Evolutionary conservation across 139 green algal species (phyloP).

Genomic region (Micractinium sp.): DNA sequence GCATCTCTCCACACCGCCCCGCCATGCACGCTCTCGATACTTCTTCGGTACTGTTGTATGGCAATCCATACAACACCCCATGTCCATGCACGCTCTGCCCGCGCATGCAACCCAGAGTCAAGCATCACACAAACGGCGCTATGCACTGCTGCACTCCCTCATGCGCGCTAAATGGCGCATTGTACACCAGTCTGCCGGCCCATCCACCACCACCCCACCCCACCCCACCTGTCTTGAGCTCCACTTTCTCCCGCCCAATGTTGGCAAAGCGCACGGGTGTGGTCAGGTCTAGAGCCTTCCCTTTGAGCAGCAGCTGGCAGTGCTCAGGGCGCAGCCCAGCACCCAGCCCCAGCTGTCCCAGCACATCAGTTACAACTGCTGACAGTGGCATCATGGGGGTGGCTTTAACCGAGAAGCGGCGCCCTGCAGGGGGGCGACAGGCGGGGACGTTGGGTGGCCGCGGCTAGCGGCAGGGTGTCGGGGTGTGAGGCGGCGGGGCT

Average conservation of each 20-base stretch:
- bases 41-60: too few relatives aligned
- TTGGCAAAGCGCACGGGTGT: constrained; percentile 56
- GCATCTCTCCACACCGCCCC: too few relatives aligned
- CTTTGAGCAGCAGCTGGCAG: constrained; percentile 42
- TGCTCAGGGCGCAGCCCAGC: constrained; percentile 6
- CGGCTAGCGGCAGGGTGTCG: neutral
- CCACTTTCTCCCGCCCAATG: constrained; percentile 48
- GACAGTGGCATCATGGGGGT: constrained; percentile 49
- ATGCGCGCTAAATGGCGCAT: neutral
- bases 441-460: neutral
- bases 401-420: constrained; percentile 34
- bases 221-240: constrained; percentile 45
- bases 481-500: neutral
- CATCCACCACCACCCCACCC: neutral
- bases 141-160: neutral
- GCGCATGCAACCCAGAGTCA: neutral
- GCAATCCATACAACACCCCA: too few relatives aligned
- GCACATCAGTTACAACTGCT: constrained; percentile 26
- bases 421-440: constrained; percentile 30
- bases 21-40: too few relatives aligned
- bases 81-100: neutral
- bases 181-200: neutral
- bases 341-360: constrained; percentile 6
- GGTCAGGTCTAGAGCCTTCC: constrained; percentile 44
- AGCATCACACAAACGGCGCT: neutral